Base-by-base conservation (phyloP, 306 rosid genomes). In the Casuarina glauca region DNA sequence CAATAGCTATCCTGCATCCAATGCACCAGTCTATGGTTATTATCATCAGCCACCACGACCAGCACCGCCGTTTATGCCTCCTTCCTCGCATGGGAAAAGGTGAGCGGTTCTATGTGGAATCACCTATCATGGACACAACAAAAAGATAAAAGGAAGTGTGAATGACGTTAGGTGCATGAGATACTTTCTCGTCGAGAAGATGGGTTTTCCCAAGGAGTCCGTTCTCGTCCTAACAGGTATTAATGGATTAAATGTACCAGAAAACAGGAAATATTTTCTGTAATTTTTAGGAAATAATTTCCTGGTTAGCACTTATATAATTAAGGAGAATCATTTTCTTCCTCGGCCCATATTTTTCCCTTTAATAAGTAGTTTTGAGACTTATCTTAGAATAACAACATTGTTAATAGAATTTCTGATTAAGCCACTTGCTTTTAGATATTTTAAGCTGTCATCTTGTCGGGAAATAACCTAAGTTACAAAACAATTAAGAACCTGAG, bases 191-290 rank as follows among this genome's bases (percentile, higher is more conserved):
- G 72, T 61, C 7, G 41, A 85, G 36, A 84, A 80, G 54, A 69
- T 78, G 76, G 84, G 82, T 10, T 88, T 90, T 74, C 88, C 95
- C 45, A 3, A 6, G 4, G 83, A 84, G 11, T 88, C 86, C 75
- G 79, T 90, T 20, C 87, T 84, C 76, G n/a, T 88, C 75, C 89
- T 90, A 79, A 86, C 95, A 70, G 90, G 92, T 86, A 81, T 49
- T 43, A 16, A 68, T 68, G 48, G 0, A 66, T 0, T 6, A 15
- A 66, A 41, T 66, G 35, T 6, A n/a, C 19, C 3, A 43, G 0
- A n/a, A n/a, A 6, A 3, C 48, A 69, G 36, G 32, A 26, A 26
- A 26, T 26, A 26, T 26, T 26, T 26, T 26, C 32, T 26, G 1
- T 26, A 26, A 26, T 26, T 26, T 26, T 26, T 26, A 26, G 32